Conservation (phyloP, 129 eudicot genomes). For the Helianthus tuberosus region DNA sequence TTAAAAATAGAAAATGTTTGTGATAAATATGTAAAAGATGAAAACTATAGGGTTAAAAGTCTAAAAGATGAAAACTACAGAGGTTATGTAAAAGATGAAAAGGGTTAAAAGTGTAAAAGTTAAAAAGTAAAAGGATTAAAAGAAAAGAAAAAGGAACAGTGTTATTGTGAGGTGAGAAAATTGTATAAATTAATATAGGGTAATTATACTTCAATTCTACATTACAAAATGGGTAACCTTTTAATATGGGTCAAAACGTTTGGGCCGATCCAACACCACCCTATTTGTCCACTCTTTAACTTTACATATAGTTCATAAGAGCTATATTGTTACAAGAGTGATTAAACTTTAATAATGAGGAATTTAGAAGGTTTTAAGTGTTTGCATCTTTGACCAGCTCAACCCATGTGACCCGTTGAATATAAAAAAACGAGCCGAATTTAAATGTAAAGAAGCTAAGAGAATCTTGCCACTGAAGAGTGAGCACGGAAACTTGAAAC, state of each 20-base stretch:
- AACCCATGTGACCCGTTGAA: neutral
- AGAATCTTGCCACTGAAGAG: constrained; percentile 73
- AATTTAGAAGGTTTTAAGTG: neutral
- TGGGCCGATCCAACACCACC: neutral
- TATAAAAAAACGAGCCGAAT: neutral
- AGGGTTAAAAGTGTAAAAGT: too few relatives aligned
- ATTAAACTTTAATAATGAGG: neutral
- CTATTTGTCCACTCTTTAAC: neutral
- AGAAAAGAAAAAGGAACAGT: too few relatives aligned
- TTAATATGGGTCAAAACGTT: neutral
- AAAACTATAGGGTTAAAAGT: too few relatives aligned
- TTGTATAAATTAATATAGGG: too few relatives aligned
- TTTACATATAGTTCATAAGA: neutral
- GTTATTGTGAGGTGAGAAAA: too few relatives aligned
- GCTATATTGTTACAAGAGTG: neutral
- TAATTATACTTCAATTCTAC: neutral
- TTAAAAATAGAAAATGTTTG: too few relatives aligned
- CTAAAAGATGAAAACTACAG: too few relatives aligned
- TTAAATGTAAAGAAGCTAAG: neutral
- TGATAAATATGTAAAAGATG: too few relatives aligned
- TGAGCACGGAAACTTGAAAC: constrained; percentile 93
- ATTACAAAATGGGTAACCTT: neutral
- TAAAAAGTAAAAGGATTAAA: too few relatives aligned
- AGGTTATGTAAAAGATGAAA: too few relatives aligned
- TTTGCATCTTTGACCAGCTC: neutral